Evolutionary conservation across 2,329 filamentous ascomycete species (phyloP), one percentile per base, ranked within the genome.

Genomic region (Monilinia fructicola): DNA sequence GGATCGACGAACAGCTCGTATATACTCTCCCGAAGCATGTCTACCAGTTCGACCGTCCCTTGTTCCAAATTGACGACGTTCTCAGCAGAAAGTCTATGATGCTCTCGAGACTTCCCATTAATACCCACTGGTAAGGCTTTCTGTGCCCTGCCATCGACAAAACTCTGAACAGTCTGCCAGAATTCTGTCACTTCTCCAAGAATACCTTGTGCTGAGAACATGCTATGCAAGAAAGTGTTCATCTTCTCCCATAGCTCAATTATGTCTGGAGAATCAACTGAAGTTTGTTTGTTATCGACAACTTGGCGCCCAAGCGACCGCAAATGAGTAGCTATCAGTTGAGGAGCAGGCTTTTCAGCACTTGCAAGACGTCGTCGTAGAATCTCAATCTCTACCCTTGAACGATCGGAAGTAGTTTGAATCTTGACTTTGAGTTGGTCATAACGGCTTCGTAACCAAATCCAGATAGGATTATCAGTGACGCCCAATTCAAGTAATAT

Each of bases 161-260:
- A 99, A 0, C 91, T 90, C 73, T 96, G 89, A 0, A 93, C 89
- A 18, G 89, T 95, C 71, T 96, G 91, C 92, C 94, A 97, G 77
- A 97, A 98, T 70, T 96, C 93, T 23, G 96, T 79, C 1, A 98
- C 85, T 77, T 99, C 95, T 0, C 92, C 93, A 7, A 99, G 81
- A 21, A 98, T 83, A 4, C 95, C 95, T 69, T 89, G 87, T 9
- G 88, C 79, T 0, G 92, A 93, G 0, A 99, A 81, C 50, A 99
- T 82, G 53, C 85, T 86, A 12, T 81, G 88, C 68, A 98, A 77
- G 69, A 92, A 95, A 0, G 84, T 81, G 67, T 92, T 81, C 70
- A 96, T 88, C 76, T 93, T 92, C 74, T 97, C 93, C 95, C 95
- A 99, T 68, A 98, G 85, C 71, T 97, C 93, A 70, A 96, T 84